These are phyloP conservation scores for Beauveria medogensis DNA, from an alignment of 2,329 filamentous ascomycete genomes.

Conservation along the genomic window DNA sequence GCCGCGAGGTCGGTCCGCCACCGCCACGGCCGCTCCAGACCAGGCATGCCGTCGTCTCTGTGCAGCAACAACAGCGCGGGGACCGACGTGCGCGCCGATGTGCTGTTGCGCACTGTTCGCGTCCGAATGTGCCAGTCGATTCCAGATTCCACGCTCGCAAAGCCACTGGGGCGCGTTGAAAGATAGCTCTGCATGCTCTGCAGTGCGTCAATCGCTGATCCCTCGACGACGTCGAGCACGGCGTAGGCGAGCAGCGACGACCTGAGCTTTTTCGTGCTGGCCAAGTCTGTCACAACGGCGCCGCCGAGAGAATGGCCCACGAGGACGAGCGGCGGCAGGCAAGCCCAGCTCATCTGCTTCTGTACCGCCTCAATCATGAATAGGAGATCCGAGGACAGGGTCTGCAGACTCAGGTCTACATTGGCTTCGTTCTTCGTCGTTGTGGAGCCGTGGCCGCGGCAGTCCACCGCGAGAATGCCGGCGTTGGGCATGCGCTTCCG, in stretches of 20 bases:
- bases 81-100: conserved; percentile 81
- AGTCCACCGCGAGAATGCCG: conserved; percentile 78
- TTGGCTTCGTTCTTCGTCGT: conserved; percentile 32
- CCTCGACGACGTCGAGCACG: conserved; percentile 91
- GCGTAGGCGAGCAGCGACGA: conserved; percentile 70
- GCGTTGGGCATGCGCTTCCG: conserved; percentile 68
- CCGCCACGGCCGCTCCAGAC: conserved; percentile 50
- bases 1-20: conserved; percentile 81
- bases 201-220: conserved; percentile 89
- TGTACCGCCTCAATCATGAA: conserved; percentile 61
- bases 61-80: conserved; percentile 51
- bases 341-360: conserved; percentile 61
- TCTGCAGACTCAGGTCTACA: conserved; percentile 63
- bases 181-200: conserved; percentile 92
- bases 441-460: conserved; percentile 76
- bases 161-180: conserved; percentile 68
- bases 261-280: conserved; percentile 58
- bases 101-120: conserved; percentile 73
- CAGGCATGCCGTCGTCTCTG: conserved; percentile 15
- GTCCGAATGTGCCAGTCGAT: conserved; percentile 93
- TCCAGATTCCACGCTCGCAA: conserved; percentile 67
- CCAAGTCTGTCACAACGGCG: conserved; percentile 80
- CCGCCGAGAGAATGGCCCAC: conserved; percentile 92
- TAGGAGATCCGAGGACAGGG: conserved; percentile 65
- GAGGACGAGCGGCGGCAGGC: conserved; percentile 67